Evolutionary conservation across 305 asterid species (phyloP), one percentile per base, ranked within the genome.

Genomic region (Plantago coronopus): DNA sequence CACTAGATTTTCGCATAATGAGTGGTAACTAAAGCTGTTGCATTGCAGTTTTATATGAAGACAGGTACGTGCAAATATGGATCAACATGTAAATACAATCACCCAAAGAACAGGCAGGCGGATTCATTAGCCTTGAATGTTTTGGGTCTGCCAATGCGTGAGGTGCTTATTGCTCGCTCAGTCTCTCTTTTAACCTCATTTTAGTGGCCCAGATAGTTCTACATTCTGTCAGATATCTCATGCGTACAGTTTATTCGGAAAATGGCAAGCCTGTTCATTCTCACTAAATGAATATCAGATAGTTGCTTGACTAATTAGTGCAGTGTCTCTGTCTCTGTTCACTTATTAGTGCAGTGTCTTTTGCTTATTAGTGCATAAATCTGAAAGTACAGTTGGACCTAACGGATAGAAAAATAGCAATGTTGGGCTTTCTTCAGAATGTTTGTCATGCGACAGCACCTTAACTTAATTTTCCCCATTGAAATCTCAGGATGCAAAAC

Each of bases 21-120:
- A 25, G 45, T 22, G 7, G 15, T 44, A 15, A 16, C 38, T 7
- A 12, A 12, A 4, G 21, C 16, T 51, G 27, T 68, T 51, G 31
- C 54, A 56, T 62, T 77, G 79, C 82, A 85, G 94, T 76, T 69
- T 72, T 85, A 76, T 70, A 64, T 85, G 49, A 85, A 76, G 81
- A 85, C 89, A 44, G 94, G 94, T 56, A 76, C 84, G 15, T 85
- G 94, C 79, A 85, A 78, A 70, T 85, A 75, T 59, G 94, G 94
- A 50, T 69, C 82, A 15, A 66, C 82, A 16, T 85, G 94, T 74
- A 82, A 74, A 80, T 85, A 80, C 67, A 81, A 85, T 77, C 89
- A 85, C 49, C 89, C 94, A 7, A 72, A 56, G 62, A 64, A 72
- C 38, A 73, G 73, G 70, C 74, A 29, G 55, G 61, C 63, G 19